Base-by-base conservation (phyloP, 345 rosid genomes). In the Turritis glabra region DNA sequence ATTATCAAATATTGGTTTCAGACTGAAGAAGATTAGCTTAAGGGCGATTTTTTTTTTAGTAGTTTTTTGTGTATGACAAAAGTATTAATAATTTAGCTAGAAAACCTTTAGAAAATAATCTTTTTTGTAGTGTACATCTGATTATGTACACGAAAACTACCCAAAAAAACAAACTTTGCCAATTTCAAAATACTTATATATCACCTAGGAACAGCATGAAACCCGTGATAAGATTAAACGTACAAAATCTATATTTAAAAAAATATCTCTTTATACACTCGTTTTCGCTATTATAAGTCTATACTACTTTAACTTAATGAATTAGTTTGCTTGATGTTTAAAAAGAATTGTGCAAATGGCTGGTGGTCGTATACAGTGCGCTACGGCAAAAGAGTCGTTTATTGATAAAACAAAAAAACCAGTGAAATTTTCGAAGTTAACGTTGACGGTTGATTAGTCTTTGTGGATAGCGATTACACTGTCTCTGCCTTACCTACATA, bases 391-490 rank as follows among this genome's bases (percentile, higher is more conserved):
- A 43, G 67, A 66, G 52, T 57, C 7, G 30, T 40, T 25, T 64
- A 64, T 5, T 26, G 18, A 23, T 23, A 33, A 17, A 13, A 46
- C 46, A 17, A 44, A n/a, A 5, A 56, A 47, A 74, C 13, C 3
- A 18, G 52, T 47, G 37, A 14, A 56, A 18, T n/a, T 0, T 26
- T 58, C 43, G 53, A 48, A 75, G 62, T 58, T 47, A 15, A 67
- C 61, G 43, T 66, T 40, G 32, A 35, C 12, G 61, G 38, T 48
- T 75, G 58, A 59, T 57, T 67, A 37, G 46, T 58, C 73, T 58
- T 66, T 38, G 21, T 47, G 62, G 67, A 58, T 74, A 48, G 35
- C 61, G 61, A 75, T 75, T 27, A 67, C 73, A 7, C 44, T 44
- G 64, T 66, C 52, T 33, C 64, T 64, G 41, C 25, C 57, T 55